phyloP scores from a whole-genome alignment of 257 asterid genomes.

The Rhazya stricta region DNA sequence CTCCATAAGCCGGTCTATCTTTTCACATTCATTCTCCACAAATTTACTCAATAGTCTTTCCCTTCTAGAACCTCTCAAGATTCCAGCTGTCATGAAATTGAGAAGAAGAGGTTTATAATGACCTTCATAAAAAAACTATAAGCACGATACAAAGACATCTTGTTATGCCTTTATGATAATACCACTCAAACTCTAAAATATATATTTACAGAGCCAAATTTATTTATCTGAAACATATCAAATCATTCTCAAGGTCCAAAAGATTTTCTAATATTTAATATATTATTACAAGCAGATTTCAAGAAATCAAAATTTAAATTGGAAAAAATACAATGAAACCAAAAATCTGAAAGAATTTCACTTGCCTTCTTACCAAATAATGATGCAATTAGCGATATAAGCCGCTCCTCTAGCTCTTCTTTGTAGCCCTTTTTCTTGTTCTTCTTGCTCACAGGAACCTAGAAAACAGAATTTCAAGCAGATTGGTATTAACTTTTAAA shows the following conservation, averaged over 20 bases:
- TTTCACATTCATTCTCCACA: constrained; percentile 94
- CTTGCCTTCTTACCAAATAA: constrained; percentile 73
- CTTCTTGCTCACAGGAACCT: constrained; percentile 95
- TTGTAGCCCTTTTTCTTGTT: constrained; percentile 63
- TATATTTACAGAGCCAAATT: neutral
- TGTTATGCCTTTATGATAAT: neutral
- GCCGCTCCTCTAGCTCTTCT: constrained; percentile 96
- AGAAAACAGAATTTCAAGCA: constrained; percentile 15
- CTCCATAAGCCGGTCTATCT: constrained; percentile 96
- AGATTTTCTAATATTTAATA: neutral
- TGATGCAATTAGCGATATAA: constrained; percentile 81
- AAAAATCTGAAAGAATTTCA: constrained; percentile 7
- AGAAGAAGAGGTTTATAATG: neutral
- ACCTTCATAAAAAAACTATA: neutral
- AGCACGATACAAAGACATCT: neutral
- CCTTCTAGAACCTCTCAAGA: constrained; percentile 91
- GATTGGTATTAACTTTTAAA: neutral
- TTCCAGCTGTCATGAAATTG: constrained; percentile 57
- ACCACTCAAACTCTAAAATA: neutral
- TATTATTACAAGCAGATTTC: neutral
- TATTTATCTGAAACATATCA: neutral
- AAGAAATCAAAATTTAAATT: neutral
- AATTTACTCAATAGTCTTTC: constrained; percentile 89
- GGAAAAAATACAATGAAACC: too few species aligned
- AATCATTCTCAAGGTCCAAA: neutral